Evolutionary conservation across 371 early-diverging fungal genomes (phyloP).

Genomic region (Rhizopus microsporus): DNA sequence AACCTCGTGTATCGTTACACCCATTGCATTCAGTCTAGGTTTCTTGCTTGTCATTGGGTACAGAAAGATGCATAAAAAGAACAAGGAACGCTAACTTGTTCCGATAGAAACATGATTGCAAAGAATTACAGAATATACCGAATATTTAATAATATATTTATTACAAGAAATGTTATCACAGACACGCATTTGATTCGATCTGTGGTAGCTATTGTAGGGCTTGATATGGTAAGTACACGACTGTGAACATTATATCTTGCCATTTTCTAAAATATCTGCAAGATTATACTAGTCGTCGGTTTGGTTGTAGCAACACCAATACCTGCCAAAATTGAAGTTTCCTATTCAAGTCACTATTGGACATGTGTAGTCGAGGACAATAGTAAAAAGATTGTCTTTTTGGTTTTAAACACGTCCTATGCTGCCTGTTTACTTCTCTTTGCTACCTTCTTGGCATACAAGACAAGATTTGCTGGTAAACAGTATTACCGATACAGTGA

Average conservation of each 20-base stretch:
- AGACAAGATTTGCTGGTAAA: slow-evolving; percentile 52
- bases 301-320: slow-evolving; percentile 40
- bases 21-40: slow-evolving; percentile 54
- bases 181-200: slow-evolving; percentile 56
- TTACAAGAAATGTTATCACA: slow-evolving; percentile 59
- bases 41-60: slow-evolving; percentile 58
- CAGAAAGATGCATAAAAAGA: neutral
- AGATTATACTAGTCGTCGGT: slow-evolving; percentile 49
- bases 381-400: slow-evolving; percentile 30
- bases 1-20: slow-evolving; percentile 47
- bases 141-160: slow-evolving; percentile 64
- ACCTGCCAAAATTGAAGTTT: slow-evolving; percentile 36
- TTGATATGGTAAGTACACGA: slow-evolving; percentile 47
- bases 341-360: slow-evolving; percentile 52
- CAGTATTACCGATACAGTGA: slow-evolving; percentile 61
- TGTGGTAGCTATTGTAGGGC: slow-evolving; percentile 42
- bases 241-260: neutral
- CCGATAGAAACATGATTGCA: slow-evolving; percentile 58
- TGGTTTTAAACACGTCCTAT: slow-evolving; percentile 38
- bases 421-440: slow-evolving; percentile 43
- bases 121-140: slow-evolving; percentile 65
- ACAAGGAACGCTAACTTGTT: neutral
- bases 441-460: slow-evolving; percentile 62
- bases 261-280: neutral
- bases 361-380: slow-evolving; percentile 32